Conservation (phyloP, 768 basidiomycete species). For the Heimioporus sp. region DNA sequence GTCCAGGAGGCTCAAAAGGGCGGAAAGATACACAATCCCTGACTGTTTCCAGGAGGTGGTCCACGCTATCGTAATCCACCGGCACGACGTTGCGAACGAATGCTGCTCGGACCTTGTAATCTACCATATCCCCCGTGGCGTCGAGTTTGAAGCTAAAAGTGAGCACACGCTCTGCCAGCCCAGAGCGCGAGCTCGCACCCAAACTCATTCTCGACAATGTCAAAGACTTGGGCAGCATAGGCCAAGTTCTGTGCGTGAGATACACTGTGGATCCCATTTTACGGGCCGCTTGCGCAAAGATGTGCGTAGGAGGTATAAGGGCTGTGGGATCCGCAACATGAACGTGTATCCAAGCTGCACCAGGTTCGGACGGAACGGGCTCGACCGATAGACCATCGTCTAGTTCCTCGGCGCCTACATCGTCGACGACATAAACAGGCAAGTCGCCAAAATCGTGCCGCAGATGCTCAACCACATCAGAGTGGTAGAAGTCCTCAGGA, state of each 20-base stretch:
- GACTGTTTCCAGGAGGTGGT: conserved; percentile 43
- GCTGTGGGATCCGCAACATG: conserved; percentile 94
- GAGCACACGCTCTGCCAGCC: conserved; percentile 54
- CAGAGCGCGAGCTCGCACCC: conserved; percentile 33
- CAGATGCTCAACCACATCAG: conserved; percentile 64
- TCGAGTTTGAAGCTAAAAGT: conserved; percentile 80
- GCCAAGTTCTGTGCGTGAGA: conserved; percentile 56
- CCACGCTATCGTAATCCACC: conserved; percentile 67
- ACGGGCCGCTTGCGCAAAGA: conserved; percentile 57
- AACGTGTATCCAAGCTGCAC: conserved; percentile 75
- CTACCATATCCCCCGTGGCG: conserved; percentile 58
- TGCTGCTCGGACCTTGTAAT: conserved; percentile 68
- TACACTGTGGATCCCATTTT: conserved; percentile 56
- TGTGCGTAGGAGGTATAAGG: conserved; percentile 68
- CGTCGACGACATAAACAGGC: conserved; percentile 87
- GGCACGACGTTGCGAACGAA: conserved; percentile 65
- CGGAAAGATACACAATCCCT: conserved; percentile 8
- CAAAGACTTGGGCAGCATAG: conserved; percentile 70
- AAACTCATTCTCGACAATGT: conserved; percentile 51
- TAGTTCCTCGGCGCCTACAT: conserved; percentile 73
- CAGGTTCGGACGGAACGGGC: conserved; percentile 54
- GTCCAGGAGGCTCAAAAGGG: conserved; percentile 18
- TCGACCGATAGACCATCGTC: conserved; percentile 94
- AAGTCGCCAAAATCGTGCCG: conserved; percentile 85
- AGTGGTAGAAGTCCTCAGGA: conserved; percentile 60